A percentile compares a stretch with the other conserved stretches of the same genome.
phyloP scores from a whole-genome alignment of 1,284 basidiomycete genomes.

The Leccinum brunneo-olivaceum region DNA sequence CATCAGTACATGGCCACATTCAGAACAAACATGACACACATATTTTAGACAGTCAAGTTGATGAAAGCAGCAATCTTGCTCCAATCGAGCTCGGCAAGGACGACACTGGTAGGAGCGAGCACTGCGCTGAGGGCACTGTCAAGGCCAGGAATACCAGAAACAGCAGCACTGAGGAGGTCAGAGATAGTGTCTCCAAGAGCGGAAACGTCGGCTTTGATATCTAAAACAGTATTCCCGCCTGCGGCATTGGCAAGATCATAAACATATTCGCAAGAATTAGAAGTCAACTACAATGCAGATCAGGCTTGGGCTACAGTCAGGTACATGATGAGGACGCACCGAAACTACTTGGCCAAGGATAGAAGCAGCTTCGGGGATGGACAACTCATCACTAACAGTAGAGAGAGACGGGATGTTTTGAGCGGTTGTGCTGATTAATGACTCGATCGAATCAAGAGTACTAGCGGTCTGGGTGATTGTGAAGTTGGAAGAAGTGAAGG shows the following conservation, averaged over 20 bases:
- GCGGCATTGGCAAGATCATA: background rate
- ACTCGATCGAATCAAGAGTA: constrained; percentile 29
- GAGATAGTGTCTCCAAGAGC: constrained; percentile 27
- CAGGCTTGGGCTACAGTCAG: background rate
- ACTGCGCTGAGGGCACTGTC: constrained; percentile 13
- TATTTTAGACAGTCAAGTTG: constrained; percentile 9
- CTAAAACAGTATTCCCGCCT: constrained; percentile 14
- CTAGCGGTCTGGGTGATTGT: constrained; percentile 27
- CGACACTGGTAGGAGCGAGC: background rate
- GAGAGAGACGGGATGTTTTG: no score
- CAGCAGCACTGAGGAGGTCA: constrained; percentile 28
- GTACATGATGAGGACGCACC: constrained; percentile 7
- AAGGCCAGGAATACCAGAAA: constrained; percentile 28
- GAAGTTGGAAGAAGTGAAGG: constrained; percentile 25
- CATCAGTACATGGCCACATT: background rate
- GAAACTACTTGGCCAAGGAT: constrained; percentile 27
- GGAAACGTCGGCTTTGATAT: constrained; percentile 24
- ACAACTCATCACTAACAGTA: constrained; percentile 22
- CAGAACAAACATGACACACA: background rate
- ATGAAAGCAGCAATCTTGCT: constrained; percentile 9
- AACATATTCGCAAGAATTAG: constrained; percentile 27
- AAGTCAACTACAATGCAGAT: constrained; percentile 23
- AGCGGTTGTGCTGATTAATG: no score
- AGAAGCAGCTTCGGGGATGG: constrained; percentile 27
- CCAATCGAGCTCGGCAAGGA: background rate